These are phyloP conservation scores for Fusarium goolgardi DNA, from an alignment of 2,329 filamentous ascomycete genomes.

Conservation along the genomic window DNA sequence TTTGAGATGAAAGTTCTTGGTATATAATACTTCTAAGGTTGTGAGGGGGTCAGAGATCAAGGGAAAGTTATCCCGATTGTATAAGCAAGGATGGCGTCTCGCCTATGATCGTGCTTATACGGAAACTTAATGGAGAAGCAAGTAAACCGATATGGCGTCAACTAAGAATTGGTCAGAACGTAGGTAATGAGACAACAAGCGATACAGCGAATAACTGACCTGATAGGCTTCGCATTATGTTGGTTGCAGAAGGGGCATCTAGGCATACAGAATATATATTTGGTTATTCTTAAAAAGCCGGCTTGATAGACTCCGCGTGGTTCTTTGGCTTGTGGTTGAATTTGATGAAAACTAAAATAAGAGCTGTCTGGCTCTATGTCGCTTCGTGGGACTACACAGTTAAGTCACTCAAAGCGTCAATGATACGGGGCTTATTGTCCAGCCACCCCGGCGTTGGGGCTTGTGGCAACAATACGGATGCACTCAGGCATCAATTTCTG, in stretches of 20 bases:
- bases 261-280: neutral
- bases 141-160: slow-evolving; percentile 4
- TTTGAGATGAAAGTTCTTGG: neutral
- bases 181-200: slow-evolving; percentile 20
- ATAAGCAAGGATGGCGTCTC: slow-evolving; percentile 3
- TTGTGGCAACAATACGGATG: slow-evolving; percentile 51
- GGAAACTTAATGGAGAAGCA: slow-evolving; percentile 20
- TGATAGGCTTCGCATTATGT: slow-evolving; percentile 36
- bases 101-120: slow-evolving; percentile 5
- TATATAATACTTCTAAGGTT: slow-evolving; percentile 6
- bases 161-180: neutral
- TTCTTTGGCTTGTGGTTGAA: slow-evolving; percentile 2
- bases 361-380: slow-evolving; percentile 35
- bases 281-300: neutral
- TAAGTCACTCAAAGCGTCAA: slow-evolving; percentile 44
- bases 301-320: neutral
- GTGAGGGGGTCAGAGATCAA: neutral
- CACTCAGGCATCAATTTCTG: slow-evolving; percentile 36
- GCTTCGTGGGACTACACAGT: slow-evolving; percentile 36
- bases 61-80: slow-evolving; percentile 9
- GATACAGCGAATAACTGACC: slow-evolving; percentile 15
- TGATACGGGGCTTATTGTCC: slow-evolving; percentile 53
- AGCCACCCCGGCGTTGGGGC: slow-evolving; percentile 65
- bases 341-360: slow-evolving; percentile 10
- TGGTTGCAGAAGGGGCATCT: slow-evolving; percentile 5